phyloP scores from a whole-genome alignment of 345 rosid species.

The Rhodamnia argentea region DNA sequence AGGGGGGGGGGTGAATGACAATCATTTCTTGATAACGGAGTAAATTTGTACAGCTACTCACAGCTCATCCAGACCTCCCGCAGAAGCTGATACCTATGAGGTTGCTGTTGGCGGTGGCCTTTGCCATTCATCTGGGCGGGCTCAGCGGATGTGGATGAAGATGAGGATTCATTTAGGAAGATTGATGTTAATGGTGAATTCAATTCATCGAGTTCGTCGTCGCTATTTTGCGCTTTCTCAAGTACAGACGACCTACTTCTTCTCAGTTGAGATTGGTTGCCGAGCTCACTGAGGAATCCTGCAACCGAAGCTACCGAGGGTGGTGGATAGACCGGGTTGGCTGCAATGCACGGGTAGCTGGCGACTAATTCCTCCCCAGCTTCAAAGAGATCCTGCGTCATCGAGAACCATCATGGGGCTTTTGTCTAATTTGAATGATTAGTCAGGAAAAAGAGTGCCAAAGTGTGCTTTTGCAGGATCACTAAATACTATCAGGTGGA shows the following conservation, averaged over 20 bases:
- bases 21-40: neutral
- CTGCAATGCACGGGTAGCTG: conserved; percentile 51
- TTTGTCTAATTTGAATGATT: neutral
- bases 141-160: conserved; percentile 15
- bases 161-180: conserved; percentile 13
- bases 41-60: neutral
- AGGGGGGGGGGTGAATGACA: neutral
- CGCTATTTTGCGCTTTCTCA: conserved; percentile 62
- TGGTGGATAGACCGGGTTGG: conserved; percentile 48
- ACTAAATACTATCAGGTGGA: neutral
- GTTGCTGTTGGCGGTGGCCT: conserved; percentile 1
- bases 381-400: conserved; percentile 29
- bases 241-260: conserved; percentile 57
- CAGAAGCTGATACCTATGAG: conserved; percentile 61
- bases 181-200: conserved; percentile 52
- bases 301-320: conserved; percentile 49
- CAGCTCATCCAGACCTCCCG: conserved; percentile 57
- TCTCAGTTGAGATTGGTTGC: conserved; percentile 29
- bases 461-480: neutral
- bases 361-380: conserved; percentile 29
- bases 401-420: neutral
- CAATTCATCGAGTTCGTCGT: conserved; percentile 81
- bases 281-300: conserved; percentile 27
- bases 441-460: neutral
- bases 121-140: conserved; percentile 26